Conservation (phyloP, 768 basidiomycete species). For the Leccinellum luteum region DNA sequence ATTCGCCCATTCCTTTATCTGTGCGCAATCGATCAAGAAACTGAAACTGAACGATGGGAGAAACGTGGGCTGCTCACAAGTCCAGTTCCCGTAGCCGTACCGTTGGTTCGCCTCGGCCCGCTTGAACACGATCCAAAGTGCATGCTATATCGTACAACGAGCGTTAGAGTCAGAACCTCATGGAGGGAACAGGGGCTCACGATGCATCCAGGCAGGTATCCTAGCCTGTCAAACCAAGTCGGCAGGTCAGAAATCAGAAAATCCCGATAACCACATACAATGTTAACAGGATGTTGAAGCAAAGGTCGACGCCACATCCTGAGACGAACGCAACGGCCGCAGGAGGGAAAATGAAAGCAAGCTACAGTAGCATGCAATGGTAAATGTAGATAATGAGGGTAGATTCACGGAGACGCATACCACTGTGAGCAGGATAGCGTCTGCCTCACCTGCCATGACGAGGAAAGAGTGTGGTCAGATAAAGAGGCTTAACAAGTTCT, state of each 20-base stretch:
- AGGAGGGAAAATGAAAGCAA: conserved; percentile 76
- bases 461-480: background rate
- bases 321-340: conserved; percentile 71
- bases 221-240: conserved; percentile 45
- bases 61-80: conserved; percentile 14
- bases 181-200: conserved; percentile 26
- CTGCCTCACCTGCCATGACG: conserved; percentile 16
- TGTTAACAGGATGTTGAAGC: conserved; percentile 78
- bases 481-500: too few relatives aligned
- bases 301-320: conserved; percentile 79
- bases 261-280: conserved; percentile 46
- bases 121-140: conserved; percentile 84
- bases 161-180: too few relatives aligned
- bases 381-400: background rate
- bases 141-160: conserved; percentile 49
- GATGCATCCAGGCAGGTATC: conserved; percentile 65
- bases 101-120: conserved; percentile 75
- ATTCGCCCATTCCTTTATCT: conserved; percentile 25
- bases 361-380: conserved; percentile 34
- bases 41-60: too few relatives aligned
- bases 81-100: conserved; percentile 24
- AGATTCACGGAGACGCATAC: background rate
- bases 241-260: background rate
- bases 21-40: background rate
- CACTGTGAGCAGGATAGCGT: conserved; percentile 7